A percentile compares a stretch with the other conserved stretches of the same genome.
Conservation (phyloP, 1,139 yeast genomes). For the Blastobotrys raffinosifermentans region DNA sequence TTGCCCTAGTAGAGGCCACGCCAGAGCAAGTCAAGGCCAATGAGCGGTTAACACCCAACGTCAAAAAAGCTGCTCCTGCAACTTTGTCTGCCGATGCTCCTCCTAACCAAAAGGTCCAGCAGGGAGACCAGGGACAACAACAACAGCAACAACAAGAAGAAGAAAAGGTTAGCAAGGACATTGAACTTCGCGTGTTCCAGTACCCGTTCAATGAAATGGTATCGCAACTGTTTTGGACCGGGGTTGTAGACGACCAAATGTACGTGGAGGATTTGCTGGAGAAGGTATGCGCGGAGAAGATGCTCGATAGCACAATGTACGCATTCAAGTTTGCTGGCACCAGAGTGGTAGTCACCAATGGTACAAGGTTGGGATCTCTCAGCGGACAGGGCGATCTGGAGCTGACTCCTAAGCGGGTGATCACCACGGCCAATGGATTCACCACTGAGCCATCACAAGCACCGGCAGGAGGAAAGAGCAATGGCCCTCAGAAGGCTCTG, state of each 20-base stretch:
- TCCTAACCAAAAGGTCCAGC: not conserved
- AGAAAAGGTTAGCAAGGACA: constrained; percentile 11
- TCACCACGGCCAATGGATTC: constrained; percentile 27
- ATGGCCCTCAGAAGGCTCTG: constrained; percentile 4
- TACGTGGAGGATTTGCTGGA: constrained; percentile 26
- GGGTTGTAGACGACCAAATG: constrained; percentile 19
- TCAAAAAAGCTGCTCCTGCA: constrained; percentile 12
- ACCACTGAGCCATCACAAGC: constrained; percentile 4
- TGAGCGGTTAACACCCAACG: constrained; percentile 31
- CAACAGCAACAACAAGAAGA: constrained; percentile 5
- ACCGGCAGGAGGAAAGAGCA: not conserved
- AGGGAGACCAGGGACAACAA: constrained; percentile 1
- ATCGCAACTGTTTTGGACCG: constrained; percentile 29
- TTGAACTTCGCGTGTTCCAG: constrained; percentile 25
- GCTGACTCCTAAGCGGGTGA: constrained; percentile 28
- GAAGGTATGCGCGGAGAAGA: constrained; percentile 30
- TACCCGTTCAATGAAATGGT: constrained; percentile 33
- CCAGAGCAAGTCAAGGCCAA: constrained; percentile 32
- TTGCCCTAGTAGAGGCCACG: constrained; percentile 40
- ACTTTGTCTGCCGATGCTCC: not conserved
- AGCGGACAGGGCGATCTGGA: constrained; percentile 25
- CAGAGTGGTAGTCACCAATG: constrained; percentile 15
- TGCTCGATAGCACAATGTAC: constrained; percentile 32
- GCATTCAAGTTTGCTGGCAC: constrained; percentile 33
- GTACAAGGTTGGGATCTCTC: constrained; percentile 17